A percentile compares a stretch with the other conserved stretches of the same genome.
These are phyloP conservation scores for Pythium insidiosum DNA, from an alignment of 352 stramenopile genomes.

Conservation along the genomic window DNA sequence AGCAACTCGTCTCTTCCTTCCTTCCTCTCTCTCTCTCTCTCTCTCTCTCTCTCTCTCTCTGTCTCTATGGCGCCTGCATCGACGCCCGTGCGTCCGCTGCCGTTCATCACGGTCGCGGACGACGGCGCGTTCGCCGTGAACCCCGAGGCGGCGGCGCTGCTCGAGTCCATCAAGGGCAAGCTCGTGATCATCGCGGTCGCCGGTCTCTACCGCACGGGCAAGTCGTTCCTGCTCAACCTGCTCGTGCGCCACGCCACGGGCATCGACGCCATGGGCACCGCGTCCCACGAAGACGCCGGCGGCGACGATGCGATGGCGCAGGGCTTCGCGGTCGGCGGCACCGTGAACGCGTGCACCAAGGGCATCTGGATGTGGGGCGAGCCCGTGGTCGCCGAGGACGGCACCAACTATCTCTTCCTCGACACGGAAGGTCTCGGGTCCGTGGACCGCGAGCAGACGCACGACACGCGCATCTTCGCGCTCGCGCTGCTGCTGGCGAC, in stretches of 20 bases:
- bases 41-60: background rate
- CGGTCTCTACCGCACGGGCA: conserved; percentile 85
- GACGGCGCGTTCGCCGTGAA: conserved; percentile 76
- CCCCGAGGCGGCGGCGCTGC: conserved; percentile 50
- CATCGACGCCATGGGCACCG: conserved; percentile 13
- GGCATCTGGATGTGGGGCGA: conserved; percentile 90
- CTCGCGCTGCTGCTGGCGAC: conserved; percentile 79
- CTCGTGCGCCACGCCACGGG: conserved; percentile 52
- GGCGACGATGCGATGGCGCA: too few relatives aligned
- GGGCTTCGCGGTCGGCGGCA: conserved; percentile 79
- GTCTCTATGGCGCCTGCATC: background rate
- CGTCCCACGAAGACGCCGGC: conserved; percentile 5
- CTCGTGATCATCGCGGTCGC: conserved; percentile 84
- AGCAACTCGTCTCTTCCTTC: too few relatives aligned
- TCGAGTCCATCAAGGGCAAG: conserved; percentile 68
- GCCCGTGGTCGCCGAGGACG: conserved; percentile 60
- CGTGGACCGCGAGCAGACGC: conserved; percentile 74
- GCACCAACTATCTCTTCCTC: conserved; percentile 75
- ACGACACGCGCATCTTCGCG: conserved; percentile 88
- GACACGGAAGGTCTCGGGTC: conserved; percentile 87
- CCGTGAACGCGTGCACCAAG: conserved; percentile 86
- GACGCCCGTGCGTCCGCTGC: conserved; percentile 45
- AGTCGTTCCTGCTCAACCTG: conserved; percentile 87
- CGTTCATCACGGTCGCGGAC: conserved; percentile 75
- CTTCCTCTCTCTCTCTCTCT: too few relatives aligned